These are phyloP conservation scores for Backusella liffmaniae DNA, from an alignment of 192 early-diverging fungal genomes.

Conservation along the genomic window DNA sequence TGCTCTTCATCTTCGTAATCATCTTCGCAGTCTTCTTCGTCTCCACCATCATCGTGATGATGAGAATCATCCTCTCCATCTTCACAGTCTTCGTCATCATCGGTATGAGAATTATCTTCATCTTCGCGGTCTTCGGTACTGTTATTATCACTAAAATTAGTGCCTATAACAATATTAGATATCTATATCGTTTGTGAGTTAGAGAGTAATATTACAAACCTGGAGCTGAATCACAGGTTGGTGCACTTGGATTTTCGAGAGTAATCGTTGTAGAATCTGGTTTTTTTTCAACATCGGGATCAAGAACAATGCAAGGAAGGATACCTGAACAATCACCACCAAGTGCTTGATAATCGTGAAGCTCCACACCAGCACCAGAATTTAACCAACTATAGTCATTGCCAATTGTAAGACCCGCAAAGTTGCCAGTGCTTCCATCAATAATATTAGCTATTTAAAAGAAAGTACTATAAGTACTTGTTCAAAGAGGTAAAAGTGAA, in stretches of 20 bases:
- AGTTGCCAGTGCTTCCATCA: neutral
- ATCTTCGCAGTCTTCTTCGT: no score
- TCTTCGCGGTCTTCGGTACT: no score
- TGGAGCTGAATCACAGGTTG: neutral
- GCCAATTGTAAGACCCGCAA: neutral
- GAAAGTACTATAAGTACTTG: neutral
- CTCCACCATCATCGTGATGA: no score
- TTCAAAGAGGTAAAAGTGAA: neutral
- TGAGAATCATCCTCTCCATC: no score
- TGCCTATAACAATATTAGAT: no score
- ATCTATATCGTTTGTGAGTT: no score
- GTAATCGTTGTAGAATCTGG: neutral
- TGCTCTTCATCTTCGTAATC: neutral
- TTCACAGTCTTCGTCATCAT: no score
- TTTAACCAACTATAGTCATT: neutral
- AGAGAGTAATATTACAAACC: neutral
- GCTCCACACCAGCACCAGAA: neutral
- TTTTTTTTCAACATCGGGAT: neutral
- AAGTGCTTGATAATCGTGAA: neutral
- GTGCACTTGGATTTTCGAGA: neutral
- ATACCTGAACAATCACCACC: neutral
- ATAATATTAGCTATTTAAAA: neutral
- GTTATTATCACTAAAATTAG: no score
- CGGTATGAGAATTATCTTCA: no score
- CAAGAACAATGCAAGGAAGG: neutral